Conservation (phyloP, 169 alveolate species). For the Plasmodium coatneyi region DNA sequence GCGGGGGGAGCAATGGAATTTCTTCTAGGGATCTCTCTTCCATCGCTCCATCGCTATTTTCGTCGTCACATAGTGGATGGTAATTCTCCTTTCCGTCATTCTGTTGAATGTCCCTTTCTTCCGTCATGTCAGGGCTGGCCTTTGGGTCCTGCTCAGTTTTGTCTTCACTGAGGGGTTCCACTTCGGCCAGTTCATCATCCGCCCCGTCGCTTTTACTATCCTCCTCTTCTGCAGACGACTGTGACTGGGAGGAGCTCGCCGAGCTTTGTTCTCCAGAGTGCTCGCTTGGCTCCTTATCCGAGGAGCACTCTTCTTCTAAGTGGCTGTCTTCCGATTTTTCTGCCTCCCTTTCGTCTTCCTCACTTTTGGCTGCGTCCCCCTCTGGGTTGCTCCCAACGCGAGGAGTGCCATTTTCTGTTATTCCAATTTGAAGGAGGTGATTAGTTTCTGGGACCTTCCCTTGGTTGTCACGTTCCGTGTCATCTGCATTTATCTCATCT, state of each 20-base stretch:
- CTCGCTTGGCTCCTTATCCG: neutral
- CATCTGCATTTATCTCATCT: neutral
- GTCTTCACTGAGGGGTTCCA: neutral
- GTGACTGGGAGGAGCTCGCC: neutral
- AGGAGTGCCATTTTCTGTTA: neutral
- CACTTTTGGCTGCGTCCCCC: conserved; percentile 3
- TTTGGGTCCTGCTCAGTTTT: neutral
- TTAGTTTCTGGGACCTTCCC: neutral
- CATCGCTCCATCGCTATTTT: neutral
- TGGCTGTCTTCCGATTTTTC: neutral
- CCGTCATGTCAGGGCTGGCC: neutral
- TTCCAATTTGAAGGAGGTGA: neutral
- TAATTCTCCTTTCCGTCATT: neutral
- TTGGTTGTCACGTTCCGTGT: neutral
- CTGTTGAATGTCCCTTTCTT: neutral
- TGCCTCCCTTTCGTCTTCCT: neutral
- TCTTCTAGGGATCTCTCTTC: neutral
- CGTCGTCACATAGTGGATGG: neutral
- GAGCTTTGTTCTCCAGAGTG: neutral
- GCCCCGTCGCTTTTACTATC: neutral
- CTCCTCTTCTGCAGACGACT: neutral
- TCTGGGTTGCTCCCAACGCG: neutral
- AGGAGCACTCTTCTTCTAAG: neutral
- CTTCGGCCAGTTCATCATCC: neutral
- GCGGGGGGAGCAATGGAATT: neutral